These are phyloP conservation scores for Gossypium gossypioides DNA, from an alignment of 441 rosid species.

Conservation along the genomic window DNA sequence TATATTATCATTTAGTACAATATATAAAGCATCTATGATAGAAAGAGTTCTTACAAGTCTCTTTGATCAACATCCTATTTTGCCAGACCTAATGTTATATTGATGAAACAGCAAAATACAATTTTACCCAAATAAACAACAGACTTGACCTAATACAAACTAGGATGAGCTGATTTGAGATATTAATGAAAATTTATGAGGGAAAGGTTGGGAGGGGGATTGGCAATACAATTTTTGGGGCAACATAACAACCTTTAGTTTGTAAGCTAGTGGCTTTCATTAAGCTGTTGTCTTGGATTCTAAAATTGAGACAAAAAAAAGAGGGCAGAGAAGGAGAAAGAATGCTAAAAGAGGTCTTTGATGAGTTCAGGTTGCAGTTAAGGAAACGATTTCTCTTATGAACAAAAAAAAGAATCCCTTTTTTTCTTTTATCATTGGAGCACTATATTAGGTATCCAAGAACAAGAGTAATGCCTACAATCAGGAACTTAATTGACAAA, in stretches of 20 bases:
- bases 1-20: not conserved
- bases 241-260: not conserved
- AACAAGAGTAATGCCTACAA: not conserved
- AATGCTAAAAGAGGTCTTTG: not conserved
- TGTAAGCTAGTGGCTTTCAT: not conserved
- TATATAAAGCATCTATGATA: not conserved
- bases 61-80: constrained; percentile 1
- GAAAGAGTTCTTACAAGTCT: constrained; percentile 4
- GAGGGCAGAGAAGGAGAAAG: not conserved
- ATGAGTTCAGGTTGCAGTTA: not conserved
- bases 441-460: not conserved
- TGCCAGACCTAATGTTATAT: not conserved
- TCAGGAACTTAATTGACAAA: no score
- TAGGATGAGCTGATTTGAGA: not conserved
- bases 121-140: not conserved
- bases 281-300: not conserved
- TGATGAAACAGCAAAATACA: not conserved
- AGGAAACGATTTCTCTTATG: not conserved
- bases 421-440: not conserved
- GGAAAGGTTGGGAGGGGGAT: not conserved
- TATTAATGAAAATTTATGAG: not conserved
- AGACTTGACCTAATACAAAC: not conserved
- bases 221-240: not conserved
- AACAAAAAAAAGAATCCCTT: not conserved
- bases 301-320: not conserved